These are phyloP conservation scores for Viola odorata DNA, from an alignment of 345 rosid species.

Conservation along the genomic window DNA sequence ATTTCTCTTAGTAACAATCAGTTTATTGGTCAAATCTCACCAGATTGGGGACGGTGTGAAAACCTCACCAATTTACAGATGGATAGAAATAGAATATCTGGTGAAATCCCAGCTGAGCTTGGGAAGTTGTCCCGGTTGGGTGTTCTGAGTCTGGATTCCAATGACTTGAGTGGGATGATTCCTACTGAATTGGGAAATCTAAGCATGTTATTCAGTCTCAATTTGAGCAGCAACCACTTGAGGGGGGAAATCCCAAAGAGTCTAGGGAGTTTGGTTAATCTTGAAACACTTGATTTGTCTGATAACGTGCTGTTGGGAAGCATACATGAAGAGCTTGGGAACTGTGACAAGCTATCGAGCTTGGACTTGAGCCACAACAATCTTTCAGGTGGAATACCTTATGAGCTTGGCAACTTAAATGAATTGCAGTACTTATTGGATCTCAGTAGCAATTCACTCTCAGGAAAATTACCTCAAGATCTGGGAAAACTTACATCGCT, in stretches of 20 bases:
- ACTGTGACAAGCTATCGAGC: conserved; percentile 31
- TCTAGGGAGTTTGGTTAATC: conserved; percentile 28
- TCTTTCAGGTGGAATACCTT: conserved; percentile 46
- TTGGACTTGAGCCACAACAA: conserved; percentile 53
- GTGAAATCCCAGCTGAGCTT: conserved; percentile 48
- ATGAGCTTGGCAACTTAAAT: conserved; percentile 36
- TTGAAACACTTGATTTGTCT: conserved; percentile 43
- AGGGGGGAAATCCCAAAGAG: conserved; percentile 35
- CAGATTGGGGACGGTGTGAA: conserved; percentile 54
- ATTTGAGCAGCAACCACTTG: conserved; percentile 48
- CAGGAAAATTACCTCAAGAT: conserved; percentile 43
- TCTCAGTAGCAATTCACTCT: conserved; percentile 62
- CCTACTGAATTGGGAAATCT: conserved; percentile 47
- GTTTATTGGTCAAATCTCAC: conserved; percentile 46
- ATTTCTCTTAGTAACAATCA: conserved; percentile 40
- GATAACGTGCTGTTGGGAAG: conserved; percentile 35
- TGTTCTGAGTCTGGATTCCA: conserved; percentile 36
- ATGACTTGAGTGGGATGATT: conserved; percentile 43
- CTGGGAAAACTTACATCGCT: conserved; percentile 33
- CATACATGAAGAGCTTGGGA: conserved; percentile 37
- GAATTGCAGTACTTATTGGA: conserved; percentile 39
- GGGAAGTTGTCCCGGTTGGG: conserved; percentile 37
- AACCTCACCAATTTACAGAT: conserved; percentile 48
- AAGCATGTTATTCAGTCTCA: conserved; percentile 30
- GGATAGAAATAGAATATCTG: conserved; percentile 48